Conservation (phyloP, 164 flowering plant species). For the Berberis vulgaris region DNA sequence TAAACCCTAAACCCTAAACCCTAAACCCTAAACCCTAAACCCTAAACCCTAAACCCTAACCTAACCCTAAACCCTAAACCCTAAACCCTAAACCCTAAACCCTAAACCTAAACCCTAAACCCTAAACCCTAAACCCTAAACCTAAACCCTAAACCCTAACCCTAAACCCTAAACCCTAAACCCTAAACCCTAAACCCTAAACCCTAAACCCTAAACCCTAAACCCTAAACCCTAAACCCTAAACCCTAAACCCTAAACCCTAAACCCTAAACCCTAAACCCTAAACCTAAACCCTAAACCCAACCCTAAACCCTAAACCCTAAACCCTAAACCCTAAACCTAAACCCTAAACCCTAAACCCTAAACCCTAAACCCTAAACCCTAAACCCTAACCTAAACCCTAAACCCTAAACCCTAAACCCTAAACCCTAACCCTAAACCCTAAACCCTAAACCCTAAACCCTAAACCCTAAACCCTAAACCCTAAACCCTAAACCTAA, state of each 20-base stretch:
- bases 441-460: conserved; percentile 1
- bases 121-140: conserved; percentile 2
- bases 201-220: conserved; percentile 7
- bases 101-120: conserved; percentile 8
- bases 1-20: conserved; percentile 8
- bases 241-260: background rate
- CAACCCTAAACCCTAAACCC: conserved; percentile 5
- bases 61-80: conserved; percentile 10
- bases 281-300: background rate
- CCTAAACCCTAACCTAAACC: no score
- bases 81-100: conserved; percentile 9
- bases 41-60: conserved; percentile 3
- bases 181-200: conserved; percentile 14
- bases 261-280: background rate
- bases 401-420: background rate
- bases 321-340: conserved; percentile 11
- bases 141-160: conserved; percentile 10
- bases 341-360: conserved; percentile 2
- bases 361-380: conserved; percentile 2
- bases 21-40: conserved; percentile 8
- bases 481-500: background rate
- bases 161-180: conserved; percentile 7
- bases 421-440: background rate
- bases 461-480: conserved; percentile 5
- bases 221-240: background rate